Conservation (phyloP, 371 early-diverging fungal genomes). For the Dichotomocladium elegans region DNA sequence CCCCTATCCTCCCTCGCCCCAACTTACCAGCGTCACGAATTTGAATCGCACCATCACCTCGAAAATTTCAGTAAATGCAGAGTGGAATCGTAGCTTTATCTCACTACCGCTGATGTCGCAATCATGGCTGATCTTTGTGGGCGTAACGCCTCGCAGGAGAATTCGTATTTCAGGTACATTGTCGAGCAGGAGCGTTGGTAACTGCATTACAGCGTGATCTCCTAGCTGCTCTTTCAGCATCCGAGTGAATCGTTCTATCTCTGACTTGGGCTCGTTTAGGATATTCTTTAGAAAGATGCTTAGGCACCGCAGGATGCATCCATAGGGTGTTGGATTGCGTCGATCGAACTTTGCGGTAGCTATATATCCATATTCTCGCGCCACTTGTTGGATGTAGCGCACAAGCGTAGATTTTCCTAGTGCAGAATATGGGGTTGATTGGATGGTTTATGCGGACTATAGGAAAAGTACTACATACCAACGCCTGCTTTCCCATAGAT, state of each 20-base stretch:
- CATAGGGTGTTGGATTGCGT: conserved; percentile 43
- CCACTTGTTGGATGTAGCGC: conserved; percentile 33
- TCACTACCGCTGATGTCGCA: conserved; percentile 36
- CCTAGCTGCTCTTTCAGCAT: conserved; percentile 37
- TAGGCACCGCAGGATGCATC: conserved; percentile 39
- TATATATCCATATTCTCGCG: conserved; percentile 43
- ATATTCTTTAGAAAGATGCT: conserved; percentile 38
- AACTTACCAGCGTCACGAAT: conserved; percentile 44
- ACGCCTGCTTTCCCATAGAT: conserved; percentile 43
- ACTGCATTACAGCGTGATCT: conserved; percentile 22
- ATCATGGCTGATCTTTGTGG: conserved; percentile 2
- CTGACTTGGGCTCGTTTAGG: conserved; percentile 22
- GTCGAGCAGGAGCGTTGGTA: conserved; percentile 35
- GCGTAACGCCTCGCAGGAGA: conserved; percentile 17
- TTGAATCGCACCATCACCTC: conserved; percentile 44
- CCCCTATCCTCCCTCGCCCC: not conserved
- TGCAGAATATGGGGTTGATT: not conserved
- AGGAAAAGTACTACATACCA: conserved; percentile 1
- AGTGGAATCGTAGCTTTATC: conserved; percentile 39
- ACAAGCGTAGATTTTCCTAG: conserved; percentile 40
- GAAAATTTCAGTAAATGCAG: conserved; percentile 44
- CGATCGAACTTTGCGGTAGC: conserved; percentile 43
- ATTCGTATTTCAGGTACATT: conserved; percentile 37
- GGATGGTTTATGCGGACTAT: not conserved
- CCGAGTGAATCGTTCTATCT: conserved; percentile 32